A percentile compares a stretch with the other conserved stretches of the same genome.
Evolutionary conservation across 2,329 filamentous ascomycete genomes (phyloP).

Genomic region (Colletotrichum nymphaeae): DNA sequence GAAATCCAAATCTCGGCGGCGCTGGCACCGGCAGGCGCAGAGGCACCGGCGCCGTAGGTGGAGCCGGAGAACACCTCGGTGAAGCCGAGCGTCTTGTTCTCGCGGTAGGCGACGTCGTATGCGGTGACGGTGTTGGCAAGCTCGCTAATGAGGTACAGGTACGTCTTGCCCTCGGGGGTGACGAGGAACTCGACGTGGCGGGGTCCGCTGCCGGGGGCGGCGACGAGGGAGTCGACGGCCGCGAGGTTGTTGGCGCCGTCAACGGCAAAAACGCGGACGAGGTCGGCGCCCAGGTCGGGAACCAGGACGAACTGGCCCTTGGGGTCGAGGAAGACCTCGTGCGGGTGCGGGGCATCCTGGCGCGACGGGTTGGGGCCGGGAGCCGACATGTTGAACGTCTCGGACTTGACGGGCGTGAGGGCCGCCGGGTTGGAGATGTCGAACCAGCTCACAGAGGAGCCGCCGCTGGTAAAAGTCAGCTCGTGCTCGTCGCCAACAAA

Average conservation of each 20-base stretch:
- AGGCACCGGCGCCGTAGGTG: slow-evolving; percentile 57
- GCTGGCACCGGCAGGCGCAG: slow-evolving; percentile 53
- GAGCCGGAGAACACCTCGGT: slow-evolving; percentile 58
- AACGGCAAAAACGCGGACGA: slow-evolving; percentile 68
- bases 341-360: slow-evolving; percentile 71
- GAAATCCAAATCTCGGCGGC: slow-evolving; percentile 70
- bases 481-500: background rate
- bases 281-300: slow-evolving; percentile 75
- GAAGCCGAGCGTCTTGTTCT: slow-evolving; percentile 55
- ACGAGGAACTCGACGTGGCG: slow-evolving; percentile 72
- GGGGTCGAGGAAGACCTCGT: slow-evolving; percentile 74
- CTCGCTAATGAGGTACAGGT: slow-evolving; percentile 72
- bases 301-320: slow-evolving; percentile 71
- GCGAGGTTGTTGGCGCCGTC: slow-evolving; percentile 56
- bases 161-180: slow-evolving; percentile 54
- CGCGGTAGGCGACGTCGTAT: slow-evolving; percentile 66
- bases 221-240: slow-evolving; percentile 51
- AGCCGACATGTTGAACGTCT: slow-evolving; percentile 52
- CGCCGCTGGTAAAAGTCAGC: slow-evolving; percentile 43
- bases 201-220: slow-evolving; percentile 69
- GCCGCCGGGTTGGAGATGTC: slow-evolving; percentile 51
- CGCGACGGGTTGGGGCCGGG: slow-evolving; percentile 54
- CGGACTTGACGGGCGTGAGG: slow-evolving; percentile 50
- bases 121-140: slow-evolving; percentile 67
- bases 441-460: slow-evolving; percentile 57